Evolutionary conservation across 2,329 filamentous ascomycete species (phyloP).

Genomic region (Stylonectria norvegica): DNA sequence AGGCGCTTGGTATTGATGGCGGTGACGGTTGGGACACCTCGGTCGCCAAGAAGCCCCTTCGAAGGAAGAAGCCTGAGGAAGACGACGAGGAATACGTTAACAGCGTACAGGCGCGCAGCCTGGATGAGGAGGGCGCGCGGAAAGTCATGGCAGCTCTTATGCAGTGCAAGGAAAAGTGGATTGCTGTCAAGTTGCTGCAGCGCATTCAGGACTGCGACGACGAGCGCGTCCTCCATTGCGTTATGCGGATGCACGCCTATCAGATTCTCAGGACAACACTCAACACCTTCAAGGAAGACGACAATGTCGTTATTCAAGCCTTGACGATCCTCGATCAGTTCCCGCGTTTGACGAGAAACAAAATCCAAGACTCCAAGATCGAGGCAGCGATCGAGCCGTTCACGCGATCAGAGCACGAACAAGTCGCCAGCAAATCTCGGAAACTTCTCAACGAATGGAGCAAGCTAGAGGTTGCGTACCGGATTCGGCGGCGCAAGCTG

Average conservation of each 20-base stretch:
- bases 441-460: slow-evolving; percentile 80
- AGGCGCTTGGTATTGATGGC: slow-evolving; percentile 93
- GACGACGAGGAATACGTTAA: slow-evolving; percentile 96
- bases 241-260: slow-evolving; percentile 96
- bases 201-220: slow-evolving; percentile 86
- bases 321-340: slow-evolving; percentile 85
- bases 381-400: slow-evolving; percentile 74
- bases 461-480: slow-evolving; percentile 84
- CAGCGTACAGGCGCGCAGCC: slow-evolving; percentile 72
- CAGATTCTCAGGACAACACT: slow-evolving; percentile 88
- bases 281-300: slow-evolving; percentile 80
- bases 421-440: slow-evolving; percentile 68
- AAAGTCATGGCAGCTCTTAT: slow-evolving; percentile 96
- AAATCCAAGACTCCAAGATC: slow-evolving; percentile 94
- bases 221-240: slow-evolving; percentile 79
- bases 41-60: slow-evolving; percentile 83
- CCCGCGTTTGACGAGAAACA: slow-evolving; percentile 89
- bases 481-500: slow-evolving; percentile 85
- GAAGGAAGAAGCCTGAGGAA: slow-evolving; percentile 87
- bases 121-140: slow-evolving; percentile 79
- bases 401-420: slow-evolving; percentile 64
- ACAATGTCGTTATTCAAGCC: slow-evolving; percentile 84
- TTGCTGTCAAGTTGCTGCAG: slow-evolving; percentile 87
- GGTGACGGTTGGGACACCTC: slow-evolving; percentile 87
- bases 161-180: slow-evolving; percentile 99